Conservation (phyloP, 345 rosid genomes). For the Mercurialis annua region DNA sequence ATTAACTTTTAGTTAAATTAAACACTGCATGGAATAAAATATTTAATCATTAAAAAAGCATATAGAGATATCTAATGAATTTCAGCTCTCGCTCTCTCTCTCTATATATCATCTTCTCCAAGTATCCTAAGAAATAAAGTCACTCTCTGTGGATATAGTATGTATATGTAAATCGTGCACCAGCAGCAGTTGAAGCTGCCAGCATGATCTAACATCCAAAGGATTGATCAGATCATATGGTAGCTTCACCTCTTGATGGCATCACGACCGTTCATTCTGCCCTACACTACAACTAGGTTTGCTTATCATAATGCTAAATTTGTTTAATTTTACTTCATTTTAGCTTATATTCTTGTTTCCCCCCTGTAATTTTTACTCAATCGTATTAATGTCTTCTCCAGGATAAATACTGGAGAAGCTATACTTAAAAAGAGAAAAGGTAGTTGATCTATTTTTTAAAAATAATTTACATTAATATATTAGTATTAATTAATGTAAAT, state of each 20-base stretch:
- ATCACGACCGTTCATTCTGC: constrained; percentile 20
- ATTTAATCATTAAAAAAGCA: no score
- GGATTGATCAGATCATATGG: constrained; percentile 49
- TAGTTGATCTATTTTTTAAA: no score
- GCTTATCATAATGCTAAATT: background rate
- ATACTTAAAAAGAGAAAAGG: no score
- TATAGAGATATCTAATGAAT: no score
- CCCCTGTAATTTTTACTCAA: background rate
- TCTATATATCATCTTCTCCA: background rate
- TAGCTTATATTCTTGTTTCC: background rate
- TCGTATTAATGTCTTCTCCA: no score
- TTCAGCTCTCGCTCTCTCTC: background rate
- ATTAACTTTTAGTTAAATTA: no score
- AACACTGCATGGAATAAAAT: no score
- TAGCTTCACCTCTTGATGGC: constrained; percentile 50
- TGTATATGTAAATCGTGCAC: constrained; percentile 19
- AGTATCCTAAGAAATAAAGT: background rate
- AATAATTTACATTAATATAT: no score
- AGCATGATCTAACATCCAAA: constrained; percentile 66
- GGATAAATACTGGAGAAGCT: no score
- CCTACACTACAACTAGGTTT: background rate
- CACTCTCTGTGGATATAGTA: background rate
- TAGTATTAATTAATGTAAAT: no score
- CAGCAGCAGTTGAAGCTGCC: constrained; percentile 97
- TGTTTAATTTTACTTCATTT: background rate